phyloP scores from a whole-genome alignment of 768 basidiomycete species.

The Boletus subcaerulescens region DNA sequence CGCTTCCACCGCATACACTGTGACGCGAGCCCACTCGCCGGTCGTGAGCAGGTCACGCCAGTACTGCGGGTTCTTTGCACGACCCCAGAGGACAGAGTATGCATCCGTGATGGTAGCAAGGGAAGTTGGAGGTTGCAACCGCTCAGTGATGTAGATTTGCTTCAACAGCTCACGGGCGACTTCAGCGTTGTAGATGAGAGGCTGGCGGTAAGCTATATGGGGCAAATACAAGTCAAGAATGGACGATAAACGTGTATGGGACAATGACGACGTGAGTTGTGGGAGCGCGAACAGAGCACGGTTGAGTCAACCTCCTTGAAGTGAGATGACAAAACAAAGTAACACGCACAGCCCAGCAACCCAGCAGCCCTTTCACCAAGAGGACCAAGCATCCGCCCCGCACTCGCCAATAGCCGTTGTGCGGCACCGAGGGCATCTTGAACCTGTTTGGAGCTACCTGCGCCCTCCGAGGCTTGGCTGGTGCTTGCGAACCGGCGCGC shows the following conservation, averaged over 20 bases:
- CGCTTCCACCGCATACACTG: constrained; percentile 79
- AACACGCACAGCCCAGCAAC: constrained; percentile 51
- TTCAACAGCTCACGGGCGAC: constrained; percentile 75
- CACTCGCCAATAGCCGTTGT: constrained; percentile 53
- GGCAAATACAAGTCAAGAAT: neutral
- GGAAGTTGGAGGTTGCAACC: constrained; percentile 58
- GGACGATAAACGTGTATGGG: neutral
- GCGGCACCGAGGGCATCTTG: constrained; percentile 61
- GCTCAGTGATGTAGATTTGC: constrained; percentile 70
- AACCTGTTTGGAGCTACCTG: constrained; percentile 58
- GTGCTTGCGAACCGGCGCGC: constrained; percentile 43
- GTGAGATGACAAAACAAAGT: neutral
- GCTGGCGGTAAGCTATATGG: constrained; percentile 65
- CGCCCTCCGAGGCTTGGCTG: constrained; percentile 34
- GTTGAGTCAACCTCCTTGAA: neutral
- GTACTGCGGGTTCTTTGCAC: constrained; percentile 54
- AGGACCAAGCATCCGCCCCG: constrained; percentile 47
- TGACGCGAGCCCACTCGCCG: constrained; percentile 67
- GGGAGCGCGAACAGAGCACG: neutral
- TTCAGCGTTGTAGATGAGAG: constrained; percentile 73
- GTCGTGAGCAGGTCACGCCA: constrained; percentile 57
- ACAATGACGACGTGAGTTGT: neutral
- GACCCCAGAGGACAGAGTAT: constrained; percentile 64
- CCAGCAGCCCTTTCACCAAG: constrained; percentile 53
- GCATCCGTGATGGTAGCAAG: constrained; percentile 50